These are phyloP conservation scores for Penium margaritaceum DNA, from an alignment of 139 green algal species.

Conservation along the genomic window DNA sequence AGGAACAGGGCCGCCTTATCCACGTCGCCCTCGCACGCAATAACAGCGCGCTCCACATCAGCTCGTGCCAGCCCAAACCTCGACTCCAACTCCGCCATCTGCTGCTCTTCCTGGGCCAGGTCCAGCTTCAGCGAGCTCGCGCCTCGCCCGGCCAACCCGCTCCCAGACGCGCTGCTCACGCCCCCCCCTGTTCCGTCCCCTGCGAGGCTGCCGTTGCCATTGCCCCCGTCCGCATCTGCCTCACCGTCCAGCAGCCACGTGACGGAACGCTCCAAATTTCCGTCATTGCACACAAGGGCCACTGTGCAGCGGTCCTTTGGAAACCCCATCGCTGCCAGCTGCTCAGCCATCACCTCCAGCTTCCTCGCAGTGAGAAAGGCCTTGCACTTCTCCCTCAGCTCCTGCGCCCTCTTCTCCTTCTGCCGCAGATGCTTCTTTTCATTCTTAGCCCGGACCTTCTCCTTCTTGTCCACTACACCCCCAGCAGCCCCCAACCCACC, in stretches of 20 bases:
- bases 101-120: conserved; percentile 31
- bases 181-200: neutral
- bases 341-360: conserved; percentile 37
- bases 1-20: conserved; percentile 31
- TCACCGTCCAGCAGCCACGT: conserved; percentile 35
- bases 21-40: conserved; percentile 30
- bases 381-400: conserved; percentile 39
- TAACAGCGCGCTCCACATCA: conserved; percentile 34
- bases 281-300: conserved; percentile 36
- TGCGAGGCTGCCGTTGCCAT: neutral
- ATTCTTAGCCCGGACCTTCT: conserved; percentile 43
- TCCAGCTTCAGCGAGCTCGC: conserved; percentile 32
- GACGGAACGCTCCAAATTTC: conserved; percentile 33
- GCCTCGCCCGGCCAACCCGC: neutral
- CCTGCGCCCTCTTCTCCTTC: conserved; percentile 36
- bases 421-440: conserved; percentile 45
- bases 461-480: conserved; percentile 42
- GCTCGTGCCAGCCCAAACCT: conserved; percentile 22
- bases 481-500: too few relatives aligned
- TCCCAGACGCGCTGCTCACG: conserved; percentile 1
- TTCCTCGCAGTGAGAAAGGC: conserved; percentile 36
- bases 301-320: conserved; percentile 25
- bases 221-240: conserved; percentile 4
- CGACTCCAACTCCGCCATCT: conserved; percentile 37
- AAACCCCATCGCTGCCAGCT: conserved; percentile 43